These are phyloP conservation scores for Fraxinus latifolia DNA, from an alignment of 305 asterid species.

Conservation along the genomic window DNA sequence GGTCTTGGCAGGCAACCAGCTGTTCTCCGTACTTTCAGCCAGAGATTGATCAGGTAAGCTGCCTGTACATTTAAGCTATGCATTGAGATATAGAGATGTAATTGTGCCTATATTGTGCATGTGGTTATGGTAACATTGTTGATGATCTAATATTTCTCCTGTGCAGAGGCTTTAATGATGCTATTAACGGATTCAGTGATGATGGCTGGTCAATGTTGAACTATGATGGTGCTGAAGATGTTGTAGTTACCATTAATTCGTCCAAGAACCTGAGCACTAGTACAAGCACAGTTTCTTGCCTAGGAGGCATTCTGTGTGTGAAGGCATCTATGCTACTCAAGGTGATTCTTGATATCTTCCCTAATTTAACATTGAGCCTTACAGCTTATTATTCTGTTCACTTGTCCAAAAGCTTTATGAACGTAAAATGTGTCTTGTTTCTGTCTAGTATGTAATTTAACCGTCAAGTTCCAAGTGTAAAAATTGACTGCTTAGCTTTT, in stretches of 20 bases:
- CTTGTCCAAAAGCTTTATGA: neutral
- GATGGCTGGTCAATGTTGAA: slow-evolving; percentile 84
- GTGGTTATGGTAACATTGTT: neutral
- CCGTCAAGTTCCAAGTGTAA: neutral
- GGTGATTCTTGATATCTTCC: slow-evolving; percentile 34
- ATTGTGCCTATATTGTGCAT: neutral
- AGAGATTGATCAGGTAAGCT: slow-evolving; percentile 71
- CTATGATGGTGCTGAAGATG: slow-evolving; percentile 74
- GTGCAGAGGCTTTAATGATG: slow-evolving; percentile 84
- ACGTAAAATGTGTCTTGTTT: neutral
- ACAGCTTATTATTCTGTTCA: neutral
- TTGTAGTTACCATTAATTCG: slow-evolving; percentile 58
- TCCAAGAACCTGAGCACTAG: slow-evolving; percentile 44
- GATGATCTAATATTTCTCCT: slow-evolving; percentile 18
- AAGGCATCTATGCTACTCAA: slow-evolving; percentile 92
- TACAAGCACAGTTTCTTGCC: slow-evolving; percentile 44
- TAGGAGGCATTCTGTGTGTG: slow-evolving; percentile 81
- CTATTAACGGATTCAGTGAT: slow-evolving; percentile 73
- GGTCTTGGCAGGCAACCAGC: slow-evolving; percentile 96
- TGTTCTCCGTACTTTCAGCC: slow-evolving; percentile 85
- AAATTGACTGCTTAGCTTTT: neutral
- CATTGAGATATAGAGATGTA: neutral
- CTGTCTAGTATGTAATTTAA: neutral
- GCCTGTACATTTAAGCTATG: neutral
- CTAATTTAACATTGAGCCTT: neutral